phyloP scores from a whole-genome alignment of 78 protist genomes.

The Cavenderia fasciculata region DNA sequence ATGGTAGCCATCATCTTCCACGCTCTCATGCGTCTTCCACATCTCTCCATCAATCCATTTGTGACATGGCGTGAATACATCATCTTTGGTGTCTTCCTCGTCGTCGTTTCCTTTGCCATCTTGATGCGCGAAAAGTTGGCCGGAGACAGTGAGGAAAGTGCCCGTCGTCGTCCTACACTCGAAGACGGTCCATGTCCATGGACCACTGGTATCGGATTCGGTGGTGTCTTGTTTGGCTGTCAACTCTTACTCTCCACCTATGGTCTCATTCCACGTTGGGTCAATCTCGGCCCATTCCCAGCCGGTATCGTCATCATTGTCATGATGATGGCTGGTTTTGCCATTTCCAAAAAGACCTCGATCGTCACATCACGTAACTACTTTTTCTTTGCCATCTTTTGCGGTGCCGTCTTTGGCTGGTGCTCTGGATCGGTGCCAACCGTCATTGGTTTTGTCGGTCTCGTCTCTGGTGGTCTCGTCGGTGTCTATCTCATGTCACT shows the following conservation, averaged over 20 bases:
- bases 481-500: slow-evolving; percentile 8
- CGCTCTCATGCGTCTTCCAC: slow-evolving; percentile 40
- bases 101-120: neutral
- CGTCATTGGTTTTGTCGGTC: slow-evolving; percentile 46
- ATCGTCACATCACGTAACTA: slow-evolving; percentile 26
- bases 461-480: slow-evolving; percentile 8
- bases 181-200: neutral
- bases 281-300: slow-evolving; percentile 54
- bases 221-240: slow-evolving; percentile 38
- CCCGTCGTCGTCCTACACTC: neutral
- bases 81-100: slow-evolving; percentile 20
- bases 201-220: slow-evolving; percentile 58
- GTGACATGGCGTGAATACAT: slow-evolving; percentile 64
- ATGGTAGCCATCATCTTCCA: slow-evolving; percentile 54
- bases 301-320: slow-evolving; percentile 26
- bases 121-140: slow-evolving; percentile 10
- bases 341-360: slow-evolving; percentile 16
- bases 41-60: slow-evolving; percentile 47
- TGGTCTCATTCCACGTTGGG: slow-evolving; percentile 77
- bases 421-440: slow-evolving; percentile 67
- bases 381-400: neutral
- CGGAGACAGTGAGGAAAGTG: neutral
- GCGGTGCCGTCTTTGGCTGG: slow-evolving; percentile 25
- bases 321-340: slow-evolving; percentile 33
- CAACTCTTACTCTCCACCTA: slow-evolving; percentile 46